Evolutionary conservation across 306 rosid genomes (phyloP), one percentile per base, ranked within the genome.

Genomic region (Vachellia pachyceras): DNA sequence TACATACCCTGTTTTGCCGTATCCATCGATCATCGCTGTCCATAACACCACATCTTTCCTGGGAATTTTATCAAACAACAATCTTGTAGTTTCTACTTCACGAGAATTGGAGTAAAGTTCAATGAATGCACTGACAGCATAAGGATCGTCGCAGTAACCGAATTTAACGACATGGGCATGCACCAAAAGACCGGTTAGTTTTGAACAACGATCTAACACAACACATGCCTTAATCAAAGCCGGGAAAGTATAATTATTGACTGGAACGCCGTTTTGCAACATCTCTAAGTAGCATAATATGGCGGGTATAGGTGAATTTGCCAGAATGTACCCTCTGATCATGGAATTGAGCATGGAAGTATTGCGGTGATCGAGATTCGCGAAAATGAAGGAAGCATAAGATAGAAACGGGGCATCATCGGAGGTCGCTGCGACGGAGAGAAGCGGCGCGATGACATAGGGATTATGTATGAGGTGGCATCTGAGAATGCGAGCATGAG

Each of bases 231-330:
- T 94, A 44, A 92, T 85, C 82, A 94, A 77, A 12, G 94, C 90
- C 2, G 97, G 97, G 68, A 94, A 94, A 0, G 97, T 94, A 46
- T 77, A 92, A 77, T 94, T 90, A 52, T 94, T 94, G n/a, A 89
- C 85, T n/a, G 75, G 69, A 49, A 90, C 10, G 55, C 89, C 92
- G 33, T 69, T 20, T 79, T 73, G 74, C 63, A 94, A 60, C 98
- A 94, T 83, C 44, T 87, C 79, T 0, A 80, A 37, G 82, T 92
- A 94, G 80, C 90, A 91, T 0, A 72, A 69, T 11, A 92, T 18
- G 3, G 97, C 90, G 14, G 14, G 75, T 6, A 64, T 6, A 39
- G 92, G 94, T 35, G 79, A 83, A 10, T 20, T 75, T 12, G 81
- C 25, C 14, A 60, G 90, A 45, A 87, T 85, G 66, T 63, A 82